phyloP scores from a whole-genome alignment of 495 filamentous ascomycete species.

The Friedmanniomyces simplex region DNA sequence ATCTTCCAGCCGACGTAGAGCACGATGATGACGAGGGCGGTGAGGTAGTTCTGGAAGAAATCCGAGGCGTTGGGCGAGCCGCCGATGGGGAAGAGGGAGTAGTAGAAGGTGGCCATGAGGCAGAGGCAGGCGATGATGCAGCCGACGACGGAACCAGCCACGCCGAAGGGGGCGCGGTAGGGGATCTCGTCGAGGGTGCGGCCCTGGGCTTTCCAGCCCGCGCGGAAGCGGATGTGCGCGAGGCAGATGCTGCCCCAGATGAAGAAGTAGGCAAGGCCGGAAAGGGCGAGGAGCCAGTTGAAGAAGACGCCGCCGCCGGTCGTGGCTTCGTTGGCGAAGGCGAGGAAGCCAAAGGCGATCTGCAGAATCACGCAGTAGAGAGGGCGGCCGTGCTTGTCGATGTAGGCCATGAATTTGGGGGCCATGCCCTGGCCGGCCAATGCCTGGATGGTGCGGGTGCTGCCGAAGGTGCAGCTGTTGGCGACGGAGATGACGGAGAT shows the following conservation, averaged over 20 bases:
- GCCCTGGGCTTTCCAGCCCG: conserved; percentile 51
- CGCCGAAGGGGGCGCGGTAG: conserved; percentile 54
- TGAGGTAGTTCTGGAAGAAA: conserved; percentile 71
- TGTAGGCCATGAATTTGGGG: conserved; percentile 30
- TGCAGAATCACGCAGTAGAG: conserved; percentile 45
- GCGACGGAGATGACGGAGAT: conserved; percentile 34
- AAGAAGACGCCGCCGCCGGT: conserved; percentile 28
- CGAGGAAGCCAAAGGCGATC: conserved; percentile 32
- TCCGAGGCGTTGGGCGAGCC: conserved; percentile 37
- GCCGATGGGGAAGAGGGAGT: conserved; percentile 27
- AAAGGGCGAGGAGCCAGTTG: conserved; percentile 60
- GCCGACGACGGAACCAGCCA: conserved; percentile 58
- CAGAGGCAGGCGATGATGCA: conserved; percentile 49
- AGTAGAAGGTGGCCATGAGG: conserved; percentile 51
- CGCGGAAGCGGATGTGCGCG: conserved; percentile 65
- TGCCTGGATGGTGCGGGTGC: conserved; percentile 31
- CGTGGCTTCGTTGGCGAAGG: conserved; percentile 17
- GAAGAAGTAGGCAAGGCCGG: conserved; percentile 57
- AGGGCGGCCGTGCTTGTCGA: conserved; percentile 33
- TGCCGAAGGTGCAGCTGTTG: conserved; percentile 32
- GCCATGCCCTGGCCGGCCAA: conserved; percentile 31
- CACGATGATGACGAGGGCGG: conserved; percentile 62
- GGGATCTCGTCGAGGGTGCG: conserved; percentile 59
- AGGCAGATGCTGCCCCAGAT: conserved; percentile 61
- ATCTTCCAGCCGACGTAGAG: conserved; percentile 74